These are phyloP conservation scores for Dendryphion nanum DNA, from an alignment of 2,329 filamentous ascomycete genomes.

Conservation along the genomic window DNA sequence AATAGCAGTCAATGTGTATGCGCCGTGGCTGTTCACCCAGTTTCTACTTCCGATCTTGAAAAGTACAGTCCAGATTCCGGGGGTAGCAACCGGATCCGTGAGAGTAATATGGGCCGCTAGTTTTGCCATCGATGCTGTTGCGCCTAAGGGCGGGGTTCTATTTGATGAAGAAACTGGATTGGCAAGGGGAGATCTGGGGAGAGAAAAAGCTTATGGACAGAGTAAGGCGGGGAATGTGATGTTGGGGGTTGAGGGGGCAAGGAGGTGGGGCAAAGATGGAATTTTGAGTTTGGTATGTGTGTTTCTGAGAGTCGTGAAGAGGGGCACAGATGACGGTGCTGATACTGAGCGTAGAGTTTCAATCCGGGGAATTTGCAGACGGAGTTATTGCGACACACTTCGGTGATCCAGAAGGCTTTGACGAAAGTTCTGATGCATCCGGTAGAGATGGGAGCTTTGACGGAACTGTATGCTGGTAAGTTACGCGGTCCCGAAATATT, in stretches of 20 bases:
- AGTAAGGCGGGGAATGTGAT: slow-evolving; percentile 15
- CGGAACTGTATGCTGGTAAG: slow-evolving; percentile 44
- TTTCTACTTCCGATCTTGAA: slow-evolving; percentile 32
- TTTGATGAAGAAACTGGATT: neutral
- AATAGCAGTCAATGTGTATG: slow-evolving; percentile 38
- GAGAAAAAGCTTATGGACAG: slow-evolving; percentile 8
- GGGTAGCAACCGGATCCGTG: slow-evolving; percentile 13
- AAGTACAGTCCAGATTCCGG: slow-evolving; percentile 17
- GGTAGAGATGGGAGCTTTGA: slow-evolving; percentile 44
- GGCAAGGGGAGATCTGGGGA: neutral
- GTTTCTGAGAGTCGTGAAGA: too few species aligned
- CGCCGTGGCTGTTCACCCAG: slow-evolving; percentile 36
- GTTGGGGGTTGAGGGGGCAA: slow-evolving; percentile 8
- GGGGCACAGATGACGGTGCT: too few species aligned
- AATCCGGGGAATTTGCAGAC: slow-evolving; percentile 9
- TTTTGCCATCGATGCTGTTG: slow-evolving; percentile 6
- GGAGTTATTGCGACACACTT: slow-evolving; percentile 38
- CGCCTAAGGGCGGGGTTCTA: slow-evolving; percentile 10
- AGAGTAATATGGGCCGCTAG: slow-evolving; percentile 33
- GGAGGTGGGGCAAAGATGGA: slow-evolving; percentile 6
- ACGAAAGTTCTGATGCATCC: slow-evolving; percentile 7
- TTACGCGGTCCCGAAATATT: neutral
- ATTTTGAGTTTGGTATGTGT: slow-evolving; percentile 7
- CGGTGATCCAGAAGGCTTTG: neutral
- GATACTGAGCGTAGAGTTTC: slow-evolving; percentile 1